Base-by-base conservation (phyloP, 1,284 basidiomycete species). In the Trametes versicolor region DNA sequence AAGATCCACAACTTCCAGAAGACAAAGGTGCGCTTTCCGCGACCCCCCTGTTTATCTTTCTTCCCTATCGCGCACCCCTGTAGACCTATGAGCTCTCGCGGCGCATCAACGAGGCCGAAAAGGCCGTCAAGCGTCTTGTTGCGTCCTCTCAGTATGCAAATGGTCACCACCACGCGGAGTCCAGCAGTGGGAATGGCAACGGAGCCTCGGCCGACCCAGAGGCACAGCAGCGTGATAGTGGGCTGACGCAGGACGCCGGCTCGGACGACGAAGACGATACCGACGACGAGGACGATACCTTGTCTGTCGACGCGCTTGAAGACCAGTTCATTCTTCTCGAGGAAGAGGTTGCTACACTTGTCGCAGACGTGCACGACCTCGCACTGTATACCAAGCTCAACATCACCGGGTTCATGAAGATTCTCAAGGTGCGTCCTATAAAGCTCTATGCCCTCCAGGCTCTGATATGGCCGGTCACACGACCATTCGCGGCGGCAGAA, bases 351-450 rank as follows among this genome's bases (percentile, higher is more conserved):
- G 97, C 97, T 0, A 93, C 90, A 52, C 88, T 99, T 61, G 97
- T 99, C 29, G 97, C 98, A 2, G 98, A 99, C 74, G 97, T 99
- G 9, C 98, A 99, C 76, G 98, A 99, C 79, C 85, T 99, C 32
- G 97, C 97, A 13, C 81, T 97, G 60, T 97, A 96, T 78, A 93
- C 94, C 6, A 99, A 99, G 79, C 87, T 99, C 69, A 98, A 98
- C 78, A 96, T 95, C 76, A 97, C 98, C 0, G 98, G 98, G 10
- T 99, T 99, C 80, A 94, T 98, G 86, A 99, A 99, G 82, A 99
- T 99, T 69, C 85, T 99, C 69, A 99, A 99, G 87, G 91, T 90
- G 57, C 55, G 50, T n/a, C 48, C 27, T 5, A 15, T 32, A 19
- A 51, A 34, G 37, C 53, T 51, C 63, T 62, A 48, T n/a, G 10